Evolutionary conservation across 306 rosid species (phyloP).

Genomic region (Dryas alaskensis): DNA sequence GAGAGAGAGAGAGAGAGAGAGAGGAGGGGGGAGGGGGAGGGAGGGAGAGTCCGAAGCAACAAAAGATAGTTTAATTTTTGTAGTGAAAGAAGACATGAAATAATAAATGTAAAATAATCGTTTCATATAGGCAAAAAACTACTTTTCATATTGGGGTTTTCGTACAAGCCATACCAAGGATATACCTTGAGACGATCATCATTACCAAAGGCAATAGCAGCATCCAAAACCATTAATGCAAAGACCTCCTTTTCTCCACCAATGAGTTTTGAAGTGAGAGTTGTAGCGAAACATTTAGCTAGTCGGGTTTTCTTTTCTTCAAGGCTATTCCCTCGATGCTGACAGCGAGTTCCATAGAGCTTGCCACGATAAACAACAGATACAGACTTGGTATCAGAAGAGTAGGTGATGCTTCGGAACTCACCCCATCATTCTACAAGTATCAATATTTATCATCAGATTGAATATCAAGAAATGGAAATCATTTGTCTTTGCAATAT

Average conservation of each 20-base stretch:
- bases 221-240: conserved; percentile 92
- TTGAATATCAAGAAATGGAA: background rate
- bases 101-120: conserved; percentile 8
- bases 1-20: too few relatives aligned
- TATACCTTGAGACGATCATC: conserved; percentile 91
- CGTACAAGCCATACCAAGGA: background rate
- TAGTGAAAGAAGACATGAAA: background rate
- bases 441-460: background rate
- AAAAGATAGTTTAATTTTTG: background rate
- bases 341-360: conserved; percentile 71
- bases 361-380: conserved; percentile 82
- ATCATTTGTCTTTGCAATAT: background rate
- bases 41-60: background rate
- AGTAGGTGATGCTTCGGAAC: conserved; percentile 55
- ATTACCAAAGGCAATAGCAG: conserved; percentile 79
- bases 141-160: background rate
- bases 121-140: too few relatives aligned
- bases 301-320: conserved; percentile 86
- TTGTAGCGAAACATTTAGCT: conserved; percentile 92
- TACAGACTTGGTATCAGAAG: conserved; percentile 66
- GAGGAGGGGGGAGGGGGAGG: too few relatives aligned
- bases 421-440: conserved; percentile 85
- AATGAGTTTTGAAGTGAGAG: conserved; percentile 95
- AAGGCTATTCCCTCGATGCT: conserved; percentile 96
- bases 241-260: conserved; percentile 97